Evolutionary conservation across 768 basidiomycete genomes (phyloP), one percentile per base, ranked within the genome.

Genomic region (Baorangia bicolor): DNA sequence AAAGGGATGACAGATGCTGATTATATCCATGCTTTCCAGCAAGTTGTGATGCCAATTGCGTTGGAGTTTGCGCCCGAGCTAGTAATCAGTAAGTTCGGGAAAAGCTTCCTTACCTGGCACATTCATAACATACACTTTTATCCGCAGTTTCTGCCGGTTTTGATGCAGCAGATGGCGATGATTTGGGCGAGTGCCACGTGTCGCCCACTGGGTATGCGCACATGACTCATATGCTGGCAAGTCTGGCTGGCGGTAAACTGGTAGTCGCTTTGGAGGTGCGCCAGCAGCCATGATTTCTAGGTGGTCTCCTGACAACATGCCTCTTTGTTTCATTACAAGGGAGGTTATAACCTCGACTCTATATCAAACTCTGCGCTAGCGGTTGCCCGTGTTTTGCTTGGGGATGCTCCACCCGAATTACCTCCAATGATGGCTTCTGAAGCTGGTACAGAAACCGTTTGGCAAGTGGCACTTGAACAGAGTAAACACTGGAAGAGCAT

Each of bases 191-290:
- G 73, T 98, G 95, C 64, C 78, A 85, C 61, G 95, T 99, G 56
- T 82, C 91, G 5, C 97, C 97, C 1, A 82, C 86, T 18, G 97
- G 95, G 5, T 99, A 94, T 70, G 94, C 94, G 0, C 97, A 98
- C 64, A 98, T 99, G 95, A 97, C 97, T 7, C 91, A 98, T 66
- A 96, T 99, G 93, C 79, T 99, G 10, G 83, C 86, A 38, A 85
- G 88, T 21, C 78, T 99, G 18, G 96, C 96, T 23, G 82, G 84
- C 9, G 97, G 97, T 3, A 90, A 86, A 64, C 64, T 99, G 16
- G 92, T 96, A 12, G 93, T 96, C 30, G 95, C 94, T 2, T 82
- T 99, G 39, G 97, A 99, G 83, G 96, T 96, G 53, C 45, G 59
- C 30, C 2, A 21, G 9, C 2, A 75, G 54, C 34, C n/a, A 28